phyloP scores from a whole-genome alignment of 768 basidiomycete species.

The Xerocomellus amylosporus region DNA sequence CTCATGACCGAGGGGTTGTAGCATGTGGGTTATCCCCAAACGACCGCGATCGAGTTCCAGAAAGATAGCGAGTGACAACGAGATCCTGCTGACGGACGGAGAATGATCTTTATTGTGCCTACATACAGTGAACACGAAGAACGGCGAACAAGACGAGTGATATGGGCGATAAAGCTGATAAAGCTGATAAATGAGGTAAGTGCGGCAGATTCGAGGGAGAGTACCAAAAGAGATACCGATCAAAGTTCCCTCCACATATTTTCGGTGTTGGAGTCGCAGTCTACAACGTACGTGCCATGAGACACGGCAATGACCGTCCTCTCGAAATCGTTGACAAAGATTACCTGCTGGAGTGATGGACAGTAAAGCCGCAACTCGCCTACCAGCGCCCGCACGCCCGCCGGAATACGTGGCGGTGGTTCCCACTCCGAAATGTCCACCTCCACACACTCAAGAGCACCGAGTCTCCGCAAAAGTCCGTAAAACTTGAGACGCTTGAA shows the following conservation, averaged over 20 bases:
- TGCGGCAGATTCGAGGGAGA: background rate
- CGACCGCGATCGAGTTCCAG: slow-evolving; percentile 6
- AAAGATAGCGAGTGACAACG: background rate
- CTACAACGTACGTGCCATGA: slow-evolving; percentile 29
- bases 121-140: slow-evolving; percentile 20
- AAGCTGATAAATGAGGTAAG: slow-evolving; percentile 3
- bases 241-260: slow-evolving; percentile 34
- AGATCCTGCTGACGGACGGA: slow-evolving; percentile 5
- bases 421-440: slow-evolving; percentile 66
- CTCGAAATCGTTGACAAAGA: slow-evolving; percentile 67
- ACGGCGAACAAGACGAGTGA: slow-evolving; percentile 5
- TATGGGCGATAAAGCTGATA: slow-evolving; percentile 2
- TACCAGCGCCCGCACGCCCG: slow-evolving; percentile 56
- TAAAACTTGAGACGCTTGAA: slow-evolving; percentile 60
- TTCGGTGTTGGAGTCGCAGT: slow-evolving; percentile 26
- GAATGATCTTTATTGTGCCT: slow-evolving; percentile 10
- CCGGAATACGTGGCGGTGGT: slow-evolving; percentile 49
- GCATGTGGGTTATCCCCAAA: slow-evolving; percentile 2
- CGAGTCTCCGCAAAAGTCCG: slow-evolving; percentile 53
- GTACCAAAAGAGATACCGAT: slow-evolving; percentile 11
- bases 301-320: slow-evolving; percentile 45
- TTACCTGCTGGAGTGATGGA: slow-evolving; percentile 46
- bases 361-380: slow-evolving; percentile 62
- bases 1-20: background rate
- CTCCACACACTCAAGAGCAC: slow-evolving; percentile 52